Conservation (phyloP, 176 grass and related monocot genomes). For the barley (Hordeum vulgare) region DNA sequence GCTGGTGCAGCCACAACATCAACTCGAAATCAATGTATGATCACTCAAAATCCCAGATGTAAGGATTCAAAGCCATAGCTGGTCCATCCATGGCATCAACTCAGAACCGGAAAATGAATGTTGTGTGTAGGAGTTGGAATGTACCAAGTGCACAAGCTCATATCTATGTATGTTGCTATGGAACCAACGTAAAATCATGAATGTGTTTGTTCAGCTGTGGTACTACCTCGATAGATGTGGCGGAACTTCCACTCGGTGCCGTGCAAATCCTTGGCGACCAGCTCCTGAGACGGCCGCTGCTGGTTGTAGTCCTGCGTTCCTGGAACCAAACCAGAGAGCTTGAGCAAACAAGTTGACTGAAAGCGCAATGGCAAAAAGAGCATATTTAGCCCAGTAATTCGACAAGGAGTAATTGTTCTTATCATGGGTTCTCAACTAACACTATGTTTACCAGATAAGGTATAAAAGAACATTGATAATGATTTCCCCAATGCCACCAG, state of each 20-base stretch:
- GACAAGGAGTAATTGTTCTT: background rate
- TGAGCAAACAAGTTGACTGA: background rate
- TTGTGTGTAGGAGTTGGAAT: no score
- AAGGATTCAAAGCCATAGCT: no score
- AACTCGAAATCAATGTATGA: no score
- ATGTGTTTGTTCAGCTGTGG: background rate
- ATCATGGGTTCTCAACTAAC: no score
- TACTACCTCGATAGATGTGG: constrained; percentile 94
- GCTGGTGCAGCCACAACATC: no score
- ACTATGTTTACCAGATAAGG: no score
- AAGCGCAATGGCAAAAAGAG: background rate
- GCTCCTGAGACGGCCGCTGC: constrained; percentile 95
- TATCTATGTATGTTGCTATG: background rate
- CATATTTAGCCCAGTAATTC: constrained; percentile 3
- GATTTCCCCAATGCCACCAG: no score
- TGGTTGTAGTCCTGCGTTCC: constrained; percentile 74
- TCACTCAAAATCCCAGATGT: no score
- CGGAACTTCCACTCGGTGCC: constrained; percentile 90
- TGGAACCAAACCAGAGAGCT: background rate
- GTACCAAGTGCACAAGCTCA: no score
- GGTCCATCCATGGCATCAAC: no score
- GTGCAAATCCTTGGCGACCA: constrained; percentile 96
- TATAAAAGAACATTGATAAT: no score
- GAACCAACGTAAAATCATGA: background rate
- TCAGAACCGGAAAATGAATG: no score